Percentiles rank a stretch among this genome's conserved stretches.
Conservation (phyloP, 805 yeast genomes). For the Candida caryicola region DNA sequence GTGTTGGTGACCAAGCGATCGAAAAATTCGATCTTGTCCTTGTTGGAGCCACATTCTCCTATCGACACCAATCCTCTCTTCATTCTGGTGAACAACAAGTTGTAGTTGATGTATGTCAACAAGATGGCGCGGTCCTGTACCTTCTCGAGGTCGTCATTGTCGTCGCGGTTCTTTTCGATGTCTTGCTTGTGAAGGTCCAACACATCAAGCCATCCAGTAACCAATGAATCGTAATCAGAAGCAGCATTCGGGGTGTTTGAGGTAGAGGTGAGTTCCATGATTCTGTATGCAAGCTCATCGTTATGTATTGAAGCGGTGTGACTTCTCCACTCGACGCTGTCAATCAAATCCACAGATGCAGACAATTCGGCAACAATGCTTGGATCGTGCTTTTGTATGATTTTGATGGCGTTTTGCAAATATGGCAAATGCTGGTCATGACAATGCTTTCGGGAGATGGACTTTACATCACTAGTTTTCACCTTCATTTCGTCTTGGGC, state of each 20-base stretch:
- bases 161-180: slow-evolving; percentile 47
- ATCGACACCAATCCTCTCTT: slow-evolving; percentile 57
- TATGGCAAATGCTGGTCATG: slow-evolving; percentile 27
- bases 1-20: slow-evolving; percentile 53
- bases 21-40: slow-evolving; percentile 48
- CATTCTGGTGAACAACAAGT: slow-evolving; percentile 60
- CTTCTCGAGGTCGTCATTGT: slow-evolving; percentile 49
- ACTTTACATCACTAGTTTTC: slow-evolving; percentile 4
- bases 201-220: slow-evolving; percentile 68
- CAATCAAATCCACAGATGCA: slow-evolving; percentile 24
- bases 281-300: slow-evolving; percentile 65
- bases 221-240: slow-evolving; percentile 52
- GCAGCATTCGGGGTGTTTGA: slow-evolving; percentile 15
- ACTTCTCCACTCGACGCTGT: slow-evolving; percentile 47
- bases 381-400: slow-evolving; percentile 39
- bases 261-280: slow-evolving; percentile 34
- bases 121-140: slow-evolving; percentile 73
- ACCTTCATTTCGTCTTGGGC: slow-evolving; percentile 34
- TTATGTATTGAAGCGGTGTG: slow-evolving; percentile 62
- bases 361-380: slow-evolving; percentile 33
- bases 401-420: slow-evolving; percentile 38
- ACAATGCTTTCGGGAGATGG: slow-evolving; percentile 12
- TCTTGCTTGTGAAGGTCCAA: slow-evolving; percentile 57
- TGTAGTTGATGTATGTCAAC: slow-evolving; percentile 71
- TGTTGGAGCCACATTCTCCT: slow-evolving; percentile 26